phyloP scores from a whole-genome alignment of 1,284 basidiomycete genomes.

The Albatrellus sp. region DNA sequence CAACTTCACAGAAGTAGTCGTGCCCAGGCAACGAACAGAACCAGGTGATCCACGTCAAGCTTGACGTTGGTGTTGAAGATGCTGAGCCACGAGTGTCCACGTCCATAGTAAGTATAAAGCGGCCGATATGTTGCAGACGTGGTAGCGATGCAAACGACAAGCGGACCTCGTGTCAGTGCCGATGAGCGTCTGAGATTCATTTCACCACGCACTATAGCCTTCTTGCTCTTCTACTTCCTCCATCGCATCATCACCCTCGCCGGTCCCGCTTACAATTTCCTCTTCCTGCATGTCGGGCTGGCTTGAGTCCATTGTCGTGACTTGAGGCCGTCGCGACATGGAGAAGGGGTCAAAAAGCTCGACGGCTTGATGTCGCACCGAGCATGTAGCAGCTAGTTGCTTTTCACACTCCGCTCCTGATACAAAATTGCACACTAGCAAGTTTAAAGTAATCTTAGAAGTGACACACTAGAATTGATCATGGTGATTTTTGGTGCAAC shows the following conservation, averaged over 20 bases:
- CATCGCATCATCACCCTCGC: slow-evolving; percentile 56
- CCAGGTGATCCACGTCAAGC: slow-evolving; percentile 95
- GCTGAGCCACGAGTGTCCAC: slow-evolving; percentile 28
- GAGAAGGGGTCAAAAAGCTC: slow-evolving; percentile 14
- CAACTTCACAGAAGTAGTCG: slow-evolving; percentile 97
- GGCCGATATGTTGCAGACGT: background rate
- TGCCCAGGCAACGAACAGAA: slow-evolving; percentile 97
- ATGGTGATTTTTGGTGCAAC: background rate
- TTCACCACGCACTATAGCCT: slow-evolving; percentile 50
- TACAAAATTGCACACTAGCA: too few relatives aligned
- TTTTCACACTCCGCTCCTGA: slow-evolving; percentile 1
- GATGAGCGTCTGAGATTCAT: background rate
- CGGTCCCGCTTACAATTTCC: slow-evolving; percentile 34
- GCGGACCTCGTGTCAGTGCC: slow-evolving; percentile 2
- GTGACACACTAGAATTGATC: too few relatives aligned
- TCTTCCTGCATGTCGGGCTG: slow-evolving; percentile 40
- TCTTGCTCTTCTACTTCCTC: slow-evolving; percentile 56
- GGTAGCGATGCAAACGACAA: background rate
- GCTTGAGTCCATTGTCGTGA: slow-evolving; percentile 25
- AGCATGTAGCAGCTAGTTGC: background rate
- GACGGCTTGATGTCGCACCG: slow-evolving; percentile 9
- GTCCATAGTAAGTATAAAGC: background rate
- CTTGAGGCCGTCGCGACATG: slow-evolving; percentile 36
- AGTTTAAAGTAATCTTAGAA: too few relatives aligned
- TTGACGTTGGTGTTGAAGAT: slow-evolving; percentile 75